Base-by-base conservation (phyloP, 2,329 filamentous ascomycete genomes). In the Alternaria panax region DNA sequence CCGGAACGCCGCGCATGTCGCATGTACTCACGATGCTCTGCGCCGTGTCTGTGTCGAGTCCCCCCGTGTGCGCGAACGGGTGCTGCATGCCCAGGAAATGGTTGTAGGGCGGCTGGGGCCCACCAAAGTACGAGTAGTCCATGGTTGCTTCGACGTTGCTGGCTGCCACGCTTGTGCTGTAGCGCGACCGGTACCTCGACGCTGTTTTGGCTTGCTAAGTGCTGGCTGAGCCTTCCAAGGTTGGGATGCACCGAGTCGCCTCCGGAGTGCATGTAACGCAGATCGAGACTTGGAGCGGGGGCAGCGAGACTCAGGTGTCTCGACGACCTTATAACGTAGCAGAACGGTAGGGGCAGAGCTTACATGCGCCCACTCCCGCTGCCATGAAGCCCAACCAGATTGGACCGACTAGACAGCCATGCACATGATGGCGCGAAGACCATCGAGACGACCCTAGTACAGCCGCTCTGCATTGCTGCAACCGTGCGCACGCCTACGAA, bases 111-210 rank as follows among this genome's bases (percentile, higher is more conserved):
- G 82, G 82, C 40, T 74, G 74, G 32, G 79, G 75, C 18, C 80
- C 69, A 51, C 75, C 71, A 73, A 83, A 87, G 74, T 84, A 87
- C 53, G 81, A 80, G 74, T 86, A 88, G 67, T 88, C 85, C 85
- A 88, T 88, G 51, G 66, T 22, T 27, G 34, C 18, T 11, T 36
- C 18, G 47, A 34, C 25, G 45, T 45, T 34, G 54, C 51, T 41
- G 56, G 41, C 16, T 52, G n/a, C 24, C 22, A n/a, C 28, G 56
- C 41, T 14, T 41, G 30, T 27, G 43, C 18, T 41, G 30, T 27
- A 59, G 27, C 30, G 40, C 28, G 18, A 34, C 27, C 12, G 22
- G 48, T n/a, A 50, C 30, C 20, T 51, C 24, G 34, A 38, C 48
- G 48, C 48, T 41, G 30, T 14, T 51, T 12, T 8, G n/a, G 24